These are phyloP conservation scores for Exserohilum turcica DNA, from an alignment of 2,329 filamentous ascomycete genomes.

Conservation along the genomic window DNA sequence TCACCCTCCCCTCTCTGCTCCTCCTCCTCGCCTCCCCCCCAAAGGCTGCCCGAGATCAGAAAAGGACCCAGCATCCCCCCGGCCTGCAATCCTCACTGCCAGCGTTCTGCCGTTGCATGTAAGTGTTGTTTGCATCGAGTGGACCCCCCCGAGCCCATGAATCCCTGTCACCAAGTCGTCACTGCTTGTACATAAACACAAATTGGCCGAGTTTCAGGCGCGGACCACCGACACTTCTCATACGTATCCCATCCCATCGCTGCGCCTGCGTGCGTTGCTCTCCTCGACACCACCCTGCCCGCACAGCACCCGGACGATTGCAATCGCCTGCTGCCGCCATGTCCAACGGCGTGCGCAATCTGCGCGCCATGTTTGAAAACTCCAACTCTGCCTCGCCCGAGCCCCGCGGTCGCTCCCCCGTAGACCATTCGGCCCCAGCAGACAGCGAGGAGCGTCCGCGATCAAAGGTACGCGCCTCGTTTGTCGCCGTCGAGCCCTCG, in stretches of 20 bases:
- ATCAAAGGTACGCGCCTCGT: constrained; percentile 55
- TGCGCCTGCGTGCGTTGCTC: constrained; percentile 6
- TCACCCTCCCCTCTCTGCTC: constrained; percentile 10
- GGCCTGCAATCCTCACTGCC: constrained; percentile 1
- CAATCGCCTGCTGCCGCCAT: constrained; percentile 48
- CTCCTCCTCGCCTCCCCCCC: background rate
- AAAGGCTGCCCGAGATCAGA: background rate
- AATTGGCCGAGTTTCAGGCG: constrained; percentile 30
- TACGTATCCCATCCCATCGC: constrained; percentile 24
- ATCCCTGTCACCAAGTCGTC: constrained; percentile 26
- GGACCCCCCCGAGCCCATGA: constrained; percentile 6
- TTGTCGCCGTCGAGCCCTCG: constrained; percentile 52
- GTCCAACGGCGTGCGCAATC: constrained; percentile 55
- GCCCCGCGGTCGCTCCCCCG: constrained; percentile 52
- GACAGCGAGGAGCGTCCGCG: constrained; percentile 44
- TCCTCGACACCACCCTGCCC: constrained; percentile 22
- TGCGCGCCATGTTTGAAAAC: constrained; percentile 58
- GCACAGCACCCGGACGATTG: constrained; percentile 32
- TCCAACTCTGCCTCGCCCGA: constrained; percentile 45
- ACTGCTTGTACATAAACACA: constrained; percentile 32
- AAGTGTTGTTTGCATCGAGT: constrained; percentile 22
- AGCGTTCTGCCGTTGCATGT: constrained; percentile 25
- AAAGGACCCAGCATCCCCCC: background rate
- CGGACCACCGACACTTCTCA: constrained; percentile 33
- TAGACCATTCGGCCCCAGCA: constrained; percentile 36